Percentiles rank a stretch among this genome's conserved stretches.
These are phyloP conservation scores for Microthlaspi erraticum DNA, from an alignment of 345 rosid species.

Conservation along the genomic window DNA sequence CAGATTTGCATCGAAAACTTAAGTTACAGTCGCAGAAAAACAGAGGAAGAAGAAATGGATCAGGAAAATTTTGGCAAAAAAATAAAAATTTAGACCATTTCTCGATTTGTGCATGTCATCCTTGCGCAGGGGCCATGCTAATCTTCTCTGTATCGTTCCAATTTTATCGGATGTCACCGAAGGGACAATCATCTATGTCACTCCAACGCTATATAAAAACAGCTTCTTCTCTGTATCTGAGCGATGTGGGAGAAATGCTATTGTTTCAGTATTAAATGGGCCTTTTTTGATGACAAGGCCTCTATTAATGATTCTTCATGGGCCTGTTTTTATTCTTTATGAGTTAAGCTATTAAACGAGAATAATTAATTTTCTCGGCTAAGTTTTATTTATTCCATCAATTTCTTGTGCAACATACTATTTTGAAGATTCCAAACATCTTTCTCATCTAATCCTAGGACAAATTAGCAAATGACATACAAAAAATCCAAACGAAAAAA, in stretches of 20 bases:
- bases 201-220: background rate
- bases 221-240: accelerated
- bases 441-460: slow-evolving; percentile 33
- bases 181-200: background rate
- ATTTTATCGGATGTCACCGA: slow-evolving; percentile 39
- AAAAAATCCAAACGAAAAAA: background rate
- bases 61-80: background rate
- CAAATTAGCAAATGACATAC: background rate
- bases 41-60: background rate
- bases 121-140: slow-evolving; percentile 37
- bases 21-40: no score
- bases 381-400: slow-evolving; percentile 2
- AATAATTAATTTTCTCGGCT: background rate
- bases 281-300: background rate
- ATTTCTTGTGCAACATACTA: slow-evolving; percentile 12
- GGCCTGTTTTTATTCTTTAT: background rate
- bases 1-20: no score
- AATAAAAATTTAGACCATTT: slow-evolving; percentile 34
- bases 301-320: background rate
- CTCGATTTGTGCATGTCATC: slow-evolving; percentile 41
- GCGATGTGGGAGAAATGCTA: slow-evolving; percentile 26
- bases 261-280: background rate
- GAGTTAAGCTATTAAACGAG: background rate
- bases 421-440: slow-evolving; percentile 16
- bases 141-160: slow-evolving; percentile 43